Evolutionary conservation across 2,329 filamentous ascomycete genomes (phyloP), one percentile per base, ranked within the genome.

Genomic region (Tolypocladium endophyticum): DNA sequence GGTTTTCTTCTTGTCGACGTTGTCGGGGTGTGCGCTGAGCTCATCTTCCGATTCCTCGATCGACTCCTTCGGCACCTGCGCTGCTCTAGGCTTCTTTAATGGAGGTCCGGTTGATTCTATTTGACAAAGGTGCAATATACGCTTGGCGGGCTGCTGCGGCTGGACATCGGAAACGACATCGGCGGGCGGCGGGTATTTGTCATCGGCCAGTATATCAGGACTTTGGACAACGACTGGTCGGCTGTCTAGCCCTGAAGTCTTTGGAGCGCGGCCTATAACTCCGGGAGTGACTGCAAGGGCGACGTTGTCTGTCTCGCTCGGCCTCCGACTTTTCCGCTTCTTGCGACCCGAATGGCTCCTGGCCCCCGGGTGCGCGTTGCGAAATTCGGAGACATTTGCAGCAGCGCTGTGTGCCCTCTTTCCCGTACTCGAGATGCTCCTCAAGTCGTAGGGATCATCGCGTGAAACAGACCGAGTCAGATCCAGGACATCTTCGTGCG

Each of bases 11-110:
- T 36, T 53, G 23, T 20, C 36, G 12, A n/a, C 20, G 20, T 55
- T 35, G 33, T 53, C 43, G 56, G 58, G 30, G 47, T 59, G 36
- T 3, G 30, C 58, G 35, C 58, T 63, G 16, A 74, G 64, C 61
- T 74, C 71, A 56, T 74, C 72, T 35, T 71, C 71, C 1, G 67
- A 71, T 0, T 55, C 60, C 1, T 68, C 62, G 23, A 64, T 62
- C 2, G 61, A 54, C 30, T 67, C 63, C 14, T 41, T 47, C 18
- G n/a, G 6, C 7, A 23, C n/a, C 4, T 54, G 55, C 12, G 45
- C 38, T 33, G 50, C n/a, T 53, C 59, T 63, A 0, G 55, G 47
- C 8, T 60, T 61, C 50, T 68, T 69, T 55, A 64, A 35, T 43
- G 58, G 60, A n/a, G 63, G 61, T 14, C 58, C 60, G 6, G n/a